Evolutionary conservation across 805 yeast genomes (phyloP).

Genomic region (Lachancea quebecensis): DNA sequence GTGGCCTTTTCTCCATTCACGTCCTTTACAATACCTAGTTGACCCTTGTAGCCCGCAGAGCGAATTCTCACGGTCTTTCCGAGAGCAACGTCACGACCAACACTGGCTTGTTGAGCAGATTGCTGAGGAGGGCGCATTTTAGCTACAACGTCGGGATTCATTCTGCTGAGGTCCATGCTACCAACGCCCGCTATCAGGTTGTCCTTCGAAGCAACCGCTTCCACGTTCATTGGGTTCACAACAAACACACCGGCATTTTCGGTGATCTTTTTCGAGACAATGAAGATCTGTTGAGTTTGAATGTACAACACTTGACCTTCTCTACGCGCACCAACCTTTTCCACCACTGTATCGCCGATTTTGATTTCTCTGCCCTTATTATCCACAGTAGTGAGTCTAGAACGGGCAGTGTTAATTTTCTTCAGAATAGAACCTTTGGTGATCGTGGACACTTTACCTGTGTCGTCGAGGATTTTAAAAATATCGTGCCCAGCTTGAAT

Average conservation of each 20-base stretch:
- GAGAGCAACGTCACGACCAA: slow-evolving; percentile 76
- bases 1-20: slow-evolving; percentile 89
- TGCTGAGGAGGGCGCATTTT: slow-evolving; percentile 52
- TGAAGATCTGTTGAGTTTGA: slow-evolving; percentile 69
- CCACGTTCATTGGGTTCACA: slow-evolving; percentile 64
- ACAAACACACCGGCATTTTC: slow-evolving; percentile 93
- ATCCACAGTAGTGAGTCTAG: slow-evolving; percentile 84
- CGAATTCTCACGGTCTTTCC: slow-evolving; percentile 81
- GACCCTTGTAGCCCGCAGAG: slow-evolving; percentile 90
- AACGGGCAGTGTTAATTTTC: slow-evolving; percentile 60
- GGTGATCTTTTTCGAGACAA: slow-evolving; percentile 67
- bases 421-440: slow-evolving; percentile 79
- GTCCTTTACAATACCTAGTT: slow-evolving; percentile 87
- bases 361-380: slow-evolving; percentile 75
- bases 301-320: slow-evolving; percentile 86
- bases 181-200: slow-evolving; percentile 37
- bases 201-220: slow-evolving; percentile 79
- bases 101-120: slow-evolving; percentile 42
- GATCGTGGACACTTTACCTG: slow-evolving; percentile 66
- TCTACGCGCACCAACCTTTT: slow-evolving; percentile 72
- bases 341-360: slow-evolving; percentile 91
- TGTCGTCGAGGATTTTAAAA: slow-evolving; percentile 71
- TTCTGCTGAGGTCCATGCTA: slow-evolving; percentile 63
- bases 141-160: slow-evolving; percentile 64
- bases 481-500: slow-evolving; percentile 85